Evolutionary conservation across 2,329 filamentous ascomycete species (phyloP).

Genomic region (Arthrobotrys pseudoclavata): DNA sequence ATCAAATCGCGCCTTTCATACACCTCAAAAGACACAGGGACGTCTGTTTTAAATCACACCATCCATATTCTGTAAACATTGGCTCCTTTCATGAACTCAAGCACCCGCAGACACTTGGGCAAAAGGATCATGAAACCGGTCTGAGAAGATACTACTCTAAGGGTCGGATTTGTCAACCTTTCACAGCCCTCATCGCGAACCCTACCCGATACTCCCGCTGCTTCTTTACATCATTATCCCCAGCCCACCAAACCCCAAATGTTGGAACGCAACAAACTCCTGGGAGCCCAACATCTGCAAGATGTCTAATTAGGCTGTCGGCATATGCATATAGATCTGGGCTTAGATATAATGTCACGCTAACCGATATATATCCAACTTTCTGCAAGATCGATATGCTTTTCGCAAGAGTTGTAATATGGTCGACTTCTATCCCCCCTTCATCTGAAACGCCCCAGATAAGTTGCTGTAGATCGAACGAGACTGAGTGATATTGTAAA

Average conservation of each 20-base stretch:
- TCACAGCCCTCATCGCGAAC: slow-evolving; percentile 28
- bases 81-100: not conserved
- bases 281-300: slow-evolving; percentile 12
- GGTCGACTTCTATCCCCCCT: not conserved
- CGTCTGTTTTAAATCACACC: slow-evolving; percentile 2
- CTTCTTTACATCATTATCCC: slow-evolving; percentile 14
- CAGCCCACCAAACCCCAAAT: slow-evolving; percentile 31
- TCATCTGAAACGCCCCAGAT: slow-evolving; percentile 37
- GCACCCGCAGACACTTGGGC: not conserved
- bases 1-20: not conserved
- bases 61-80: not conserved
- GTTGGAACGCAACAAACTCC: slow-evolving; percentile 42
- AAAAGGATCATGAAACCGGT: not conserved
- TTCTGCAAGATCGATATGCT: slow-evolving; percentile 7
- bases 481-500: slow-evolving; percentile 22
- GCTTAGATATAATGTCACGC: slow-evolving; percentile 41
- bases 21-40: not conserved
- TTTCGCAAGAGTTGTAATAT: not conserved
- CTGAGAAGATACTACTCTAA: not conserved
- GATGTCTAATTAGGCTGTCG: not conserved
- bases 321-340: slow-evolving; percentile 23
- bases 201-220: slow-evolving; percentile 24
- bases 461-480: slow-evolving; percentile 28
- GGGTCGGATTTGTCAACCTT: slow-evolving; percentile 14
- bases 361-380: slow-evolving; percentile 17